phyloP scores from a whole-genome alignment of 1,139 yeast genomes.

The Schwanniomyces etchellsii region DNA sequence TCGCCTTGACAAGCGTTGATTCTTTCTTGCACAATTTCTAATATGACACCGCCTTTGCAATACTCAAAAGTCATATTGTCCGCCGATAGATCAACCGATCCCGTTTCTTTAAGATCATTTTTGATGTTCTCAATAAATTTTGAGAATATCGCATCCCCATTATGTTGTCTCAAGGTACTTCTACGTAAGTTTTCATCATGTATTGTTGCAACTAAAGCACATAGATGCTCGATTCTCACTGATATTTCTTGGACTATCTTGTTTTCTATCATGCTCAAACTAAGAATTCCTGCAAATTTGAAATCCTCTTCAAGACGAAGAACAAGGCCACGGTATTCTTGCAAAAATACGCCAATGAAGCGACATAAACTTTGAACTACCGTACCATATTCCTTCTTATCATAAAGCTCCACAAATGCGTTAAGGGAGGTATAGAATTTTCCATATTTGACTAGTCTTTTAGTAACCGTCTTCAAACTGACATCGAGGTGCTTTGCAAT shows the following conservation, averaged over 20 bases:
- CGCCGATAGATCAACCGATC: constrained; percentile 40
- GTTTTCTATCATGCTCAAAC: constrained; percentile 29
- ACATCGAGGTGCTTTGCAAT: constrained; percentile 71
- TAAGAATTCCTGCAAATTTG: constrained; percentile 33
- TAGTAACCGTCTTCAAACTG: constrained; percentile 68
- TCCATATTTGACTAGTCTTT: constrained; percentile 56
- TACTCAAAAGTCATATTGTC: constrained; percentile 50
- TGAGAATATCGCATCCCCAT: constrained; percentile 26
- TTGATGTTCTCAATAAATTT: constrained; percentile 35
- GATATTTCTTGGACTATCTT: constrained; percentile 25
- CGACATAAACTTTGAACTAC: constrained; percentile 71
- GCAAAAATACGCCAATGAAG: constrained; percentile 47
- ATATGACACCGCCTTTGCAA: constrained; percentile 66
- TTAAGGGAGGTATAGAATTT: constrained; percentile 52
- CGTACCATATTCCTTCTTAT: constrained; percentile 54
- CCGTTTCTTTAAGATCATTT: constrained; percentile 36
- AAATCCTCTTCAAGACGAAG: constrained; percentile 52
- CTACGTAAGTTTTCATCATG: constrained; percentile 31
- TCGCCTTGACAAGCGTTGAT: constrained; percentile 65
- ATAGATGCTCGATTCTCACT: constrained; percentile 45
- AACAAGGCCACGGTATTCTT: constrained; percentile 42
- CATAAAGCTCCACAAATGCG: constrained; percentile 53
- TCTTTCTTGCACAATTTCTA: constrained; percentile 57
- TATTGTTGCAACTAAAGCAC: constrained; percentile 46
- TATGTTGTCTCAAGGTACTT: constrained; percentile 7